Base-by-base conservation (phyloP, 495 filamentous ascomycete species). In the Neurospora sp. region DNA sequence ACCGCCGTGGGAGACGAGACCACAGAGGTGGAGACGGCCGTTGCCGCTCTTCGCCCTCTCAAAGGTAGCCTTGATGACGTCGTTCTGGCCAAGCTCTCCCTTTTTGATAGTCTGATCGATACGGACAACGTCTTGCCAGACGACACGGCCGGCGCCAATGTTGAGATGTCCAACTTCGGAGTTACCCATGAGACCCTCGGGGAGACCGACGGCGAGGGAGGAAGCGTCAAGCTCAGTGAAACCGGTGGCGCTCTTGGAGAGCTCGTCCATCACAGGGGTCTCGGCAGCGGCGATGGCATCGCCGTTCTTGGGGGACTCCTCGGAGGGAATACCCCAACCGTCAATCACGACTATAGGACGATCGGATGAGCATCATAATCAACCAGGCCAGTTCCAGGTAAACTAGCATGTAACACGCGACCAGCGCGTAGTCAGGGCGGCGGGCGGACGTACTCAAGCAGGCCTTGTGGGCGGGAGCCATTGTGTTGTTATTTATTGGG, bases 121-220 rank as follows among this genome's bases (percentile, higher is more conserved):
- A 78, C 96, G 92, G 73, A 99, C 96, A 73, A 96, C 97, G 85
- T 99, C 96, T 82, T 99, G 96, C 96, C 96, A 99, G 77, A 99
- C 96, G 48, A 99, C 96, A 81, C 96, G 88, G 59, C 96, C 96
- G 73, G 96, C 96, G 79, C 96, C 96, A 82, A 99, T 98, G 86
- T 99, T 99, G 83, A 99, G 82, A 83, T 99, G 96, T 44, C 96
- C 96, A 76, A 99, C 96, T 82, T 99, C 96, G 80, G 92, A 96
- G 85, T 99, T 99, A 42, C 96, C 96, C 96, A 99, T 99, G 73
- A 99, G 86, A 46, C 96, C 96, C 80, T 99, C 95, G 22, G 96
- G 96, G 61, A 99, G 86, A 59, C 96, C 96, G 59, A 99, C 96
- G 40, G 96, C 96, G 22, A 97, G 88, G 3, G 96, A 98, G 10